Evolutionary conservation across 2,329 filamentous ascomycete species (phyloP), one percentile per base, ranked within the genome.

Genomic region (Phialophora expanda): DNA sequence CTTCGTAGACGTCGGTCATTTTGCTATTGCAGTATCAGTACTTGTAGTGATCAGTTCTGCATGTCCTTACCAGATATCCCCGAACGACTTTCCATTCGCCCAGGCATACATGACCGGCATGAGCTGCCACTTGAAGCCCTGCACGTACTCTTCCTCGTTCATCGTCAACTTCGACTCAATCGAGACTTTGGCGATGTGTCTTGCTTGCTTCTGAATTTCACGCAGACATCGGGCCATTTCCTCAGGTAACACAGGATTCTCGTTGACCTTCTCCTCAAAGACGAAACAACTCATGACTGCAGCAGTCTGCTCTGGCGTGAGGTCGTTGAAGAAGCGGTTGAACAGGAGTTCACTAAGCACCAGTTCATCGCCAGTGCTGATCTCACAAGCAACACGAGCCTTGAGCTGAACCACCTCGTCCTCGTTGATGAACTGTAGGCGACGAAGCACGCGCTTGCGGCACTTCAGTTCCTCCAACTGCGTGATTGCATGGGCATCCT

Each of bases 1-100:
- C 95, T 81, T 99, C 95, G 79, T 97, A 99, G 30, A 94, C 92
- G 74, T 97, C 94, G 30, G 95, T 98, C 93, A 99, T 97, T 92
- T 96, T 96, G 81, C 94, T 96, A 34, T 30, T 69, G 20, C 22
- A 38, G 28, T 46, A 61, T 71, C 61, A 67, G 65, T 34, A 61
- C 61, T 61, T 60, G 69, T 69, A 17, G 8, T 22, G 28, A 11
- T 6, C 17, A 34, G 28, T 24, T 32, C 26, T 26, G 28, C 30
- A 38, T 26, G 34, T 64, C 86, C 92, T 75, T 87, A 97, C 94
- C 95, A 98, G 69, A 99, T 97, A 73, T 97, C 89, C 0, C 91
- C 88, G 81, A 99, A 99, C 0, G 91, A 88, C 72, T 90, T 90
- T 57, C 94, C 95, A 71, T 95, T 90, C 4, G 92, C 90, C 95